phyloP scores from a whole-genome alignment of 345 rosid species.

The Cochlearia excelsa region DNA sequence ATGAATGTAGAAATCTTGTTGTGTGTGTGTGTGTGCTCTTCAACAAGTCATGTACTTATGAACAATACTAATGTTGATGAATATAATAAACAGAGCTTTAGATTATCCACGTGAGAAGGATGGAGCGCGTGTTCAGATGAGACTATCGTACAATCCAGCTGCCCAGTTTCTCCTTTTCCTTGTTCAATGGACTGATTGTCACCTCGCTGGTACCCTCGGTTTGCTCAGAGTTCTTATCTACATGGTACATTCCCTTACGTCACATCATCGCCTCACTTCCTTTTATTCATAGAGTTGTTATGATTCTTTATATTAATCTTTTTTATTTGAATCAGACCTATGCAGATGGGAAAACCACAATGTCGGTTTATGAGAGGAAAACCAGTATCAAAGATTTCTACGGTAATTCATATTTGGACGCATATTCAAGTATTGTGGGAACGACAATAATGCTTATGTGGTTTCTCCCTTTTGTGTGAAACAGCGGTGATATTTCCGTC shows the following conservation, averaged over 20 bases:
- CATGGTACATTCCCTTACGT: slow-evolving; percentile 52
- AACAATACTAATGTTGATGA: no score
- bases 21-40: neutral
- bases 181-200: slow-evolving; percentile 94
- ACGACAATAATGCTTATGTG: slow-evolving; percentile 3
- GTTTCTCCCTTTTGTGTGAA: neutral
- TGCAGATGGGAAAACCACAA: slow-evolving; percentile 87
- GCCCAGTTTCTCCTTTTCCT: slow-evolving; percentile 87
- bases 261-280: slow-evolving; percentile 5
- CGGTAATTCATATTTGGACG: slow-evolving; percentile 38
- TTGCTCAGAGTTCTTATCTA: slow-evolving; percentile 84
- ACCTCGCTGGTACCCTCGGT: slow-evolving; percentile 92
- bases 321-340: slow-evolving; percentile 44
- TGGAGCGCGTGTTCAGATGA: slow-evolving; percentile 93
- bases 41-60: neutral
- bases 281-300: neutral
- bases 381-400: slow-evolving; percentile 82
- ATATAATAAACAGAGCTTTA: slow-evolving; percentile 70
- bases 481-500: slow-evolving; percentile 81
- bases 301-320: slow-evolving; percentile 19
- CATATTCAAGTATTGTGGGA: neutral
- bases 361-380: slow-evolving; percentile 81
- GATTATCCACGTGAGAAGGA: slow-evolving; percentile 78
- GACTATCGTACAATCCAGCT: slow-evolving; percentile 84
- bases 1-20: no score